phyloP scores from a whole-genome alignment of 2,329 filamentous ascomycete species.

The Stachybotrys chlorohalonatus region DNA sequence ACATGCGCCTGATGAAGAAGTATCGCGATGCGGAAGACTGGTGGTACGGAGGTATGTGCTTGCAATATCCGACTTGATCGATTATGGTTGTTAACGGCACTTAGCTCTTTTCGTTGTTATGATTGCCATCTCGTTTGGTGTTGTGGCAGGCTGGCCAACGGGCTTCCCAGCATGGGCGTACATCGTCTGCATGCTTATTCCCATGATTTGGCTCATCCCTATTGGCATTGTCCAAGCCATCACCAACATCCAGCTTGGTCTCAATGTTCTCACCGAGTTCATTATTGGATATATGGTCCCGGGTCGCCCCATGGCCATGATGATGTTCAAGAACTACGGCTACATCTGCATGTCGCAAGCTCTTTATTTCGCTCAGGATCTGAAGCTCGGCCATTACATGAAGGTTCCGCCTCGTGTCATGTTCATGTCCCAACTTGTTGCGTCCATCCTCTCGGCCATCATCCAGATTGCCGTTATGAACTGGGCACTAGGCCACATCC shows the following conservation, averaged over 20 bases:
- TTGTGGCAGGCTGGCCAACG: slow-evolving; percentile 46
- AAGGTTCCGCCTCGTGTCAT: slow-evolving; percentile 52
- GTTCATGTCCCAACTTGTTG: slow-evolving; percentile 50
- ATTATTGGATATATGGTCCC: slow-evolving; percentile 66
- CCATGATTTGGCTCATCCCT: slow-evolving; percentile 49
- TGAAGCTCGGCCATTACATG: slow-evolving; percentile 64
- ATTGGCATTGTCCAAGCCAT: slow-evolving; percentile 54
- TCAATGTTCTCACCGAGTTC: slow-evolving; percentile 67
- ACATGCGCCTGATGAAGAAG: slow-evolving; percentile 54
- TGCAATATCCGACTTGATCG: slow-evolving; percentile 15
- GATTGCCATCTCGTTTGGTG: slow-evolving; percentile 44
- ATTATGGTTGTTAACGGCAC: slow-evolving; percentile 9
- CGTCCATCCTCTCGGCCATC: slow-evolving; percentile 51
- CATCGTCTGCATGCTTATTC: slow-evolving; percentile 46
- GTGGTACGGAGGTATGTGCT: slow-evolving; percentile 44
- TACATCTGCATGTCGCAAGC: slow-evolving; percentile 61
- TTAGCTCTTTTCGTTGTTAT: slow-evolving; percentile 40
- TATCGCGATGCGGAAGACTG: slow-evolving; percentile 50
- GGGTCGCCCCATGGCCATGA: slow-evolving; percentile 61
- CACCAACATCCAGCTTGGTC: slow-evolving; percentile 53
- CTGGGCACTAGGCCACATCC: slow-evolving; percentile 54
- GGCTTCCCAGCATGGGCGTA: slow-evolving; percentile 51
- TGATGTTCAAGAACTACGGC: slow-evolving; percentile 70
- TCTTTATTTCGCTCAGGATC: slow-evolving; percentile 54
- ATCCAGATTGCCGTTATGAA: slow-evolving; percentile 58